These are phyloP conservation scores for Ophiostoma montium DNA, from an alignment of 2,329 filamentous ascomycete species.

Conservation along the genomic window DNA sequence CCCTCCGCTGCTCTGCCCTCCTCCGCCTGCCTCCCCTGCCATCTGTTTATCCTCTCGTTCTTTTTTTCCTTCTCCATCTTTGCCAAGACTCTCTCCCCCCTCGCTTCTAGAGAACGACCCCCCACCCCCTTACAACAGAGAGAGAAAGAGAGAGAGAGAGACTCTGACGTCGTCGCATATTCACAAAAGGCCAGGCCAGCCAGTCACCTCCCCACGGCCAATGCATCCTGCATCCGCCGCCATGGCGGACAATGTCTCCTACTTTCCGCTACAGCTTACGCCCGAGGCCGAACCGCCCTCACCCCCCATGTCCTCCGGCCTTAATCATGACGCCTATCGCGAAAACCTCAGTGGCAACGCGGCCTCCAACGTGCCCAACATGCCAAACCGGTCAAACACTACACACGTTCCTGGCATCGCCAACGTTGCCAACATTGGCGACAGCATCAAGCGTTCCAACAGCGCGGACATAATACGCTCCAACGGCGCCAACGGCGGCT, in stretches of 20 bases:
- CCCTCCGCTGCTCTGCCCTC: not conserved
- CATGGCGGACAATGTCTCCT: slow-evolving; percentile 5
- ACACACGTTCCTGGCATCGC: not conserved
- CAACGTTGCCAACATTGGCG: not conserved
- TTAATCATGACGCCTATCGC: slow-evolving; percentile 3
- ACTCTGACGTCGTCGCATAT: not conserved
- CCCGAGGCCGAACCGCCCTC: slow-evolving; percentile 10
- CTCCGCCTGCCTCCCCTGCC: not conserved
- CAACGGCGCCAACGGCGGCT: not conserved
- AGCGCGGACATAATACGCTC: slow-evolving; percentile 1
- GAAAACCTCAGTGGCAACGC: not conserved
- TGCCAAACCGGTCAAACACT: not conserved
- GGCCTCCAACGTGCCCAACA: not conserved
- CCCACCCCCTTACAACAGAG: not conserved
- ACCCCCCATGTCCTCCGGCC: not conserved
- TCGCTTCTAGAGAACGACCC: not conserved
- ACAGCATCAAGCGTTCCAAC: not conserved
- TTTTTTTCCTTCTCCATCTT: not conserved
- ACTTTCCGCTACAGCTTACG: slow-evolving; percentile 1
- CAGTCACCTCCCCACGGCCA: not conserved
- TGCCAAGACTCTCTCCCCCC: not conserved
- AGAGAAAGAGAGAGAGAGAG: too few relatives aligned
- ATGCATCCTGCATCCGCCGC: not conserved
- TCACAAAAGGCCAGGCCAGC: not conserved
- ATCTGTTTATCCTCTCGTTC: not conserved